Evolutionary conservation across 495 filamentous ascomycete genomes (phyloP), one percentile per base, ranked within the genome.

Genomic region (Penicillium alfredii): DNA sequence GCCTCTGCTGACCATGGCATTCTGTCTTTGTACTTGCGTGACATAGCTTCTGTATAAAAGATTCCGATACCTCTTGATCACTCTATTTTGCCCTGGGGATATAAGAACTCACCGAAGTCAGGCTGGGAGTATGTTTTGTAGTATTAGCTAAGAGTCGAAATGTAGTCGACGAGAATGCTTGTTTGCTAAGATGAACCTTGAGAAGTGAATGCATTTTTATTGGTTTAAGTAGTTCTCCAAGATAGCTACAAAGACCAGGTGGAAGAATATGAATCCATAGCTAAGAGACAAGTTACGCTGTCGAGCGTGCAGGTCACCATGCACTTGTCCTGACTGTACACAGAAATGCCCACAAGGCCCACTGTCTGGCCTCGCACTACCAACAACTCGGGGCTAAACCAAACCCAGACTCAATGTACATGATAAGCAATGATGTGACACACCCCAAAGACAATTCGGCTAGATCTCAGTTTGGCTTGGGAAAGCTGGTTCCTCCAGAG

Each of bases 11-110:
- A 35, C 42, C 51, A 29, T 44, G 39, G 47, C 47, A 55, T 56
- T 19, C 43, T 35, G 48, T 45, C 42, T 45, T 51, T 30, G 25
- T 38, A 28, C 35, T 23, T 47, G 42, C 55, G 55, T 56, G 48
- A 56, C 43, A 58, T 56, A 55, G 52, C 49, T 45, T 47, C 27
- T 58, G 52, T 56, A 58, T 51, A 49, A 53, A 56, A 50, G 38
- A 41, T 47, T 41, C 31, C 27, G 31, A 48, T 48, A 44, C 40
- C 44, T 47, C 17, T 44, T 44, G 23, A 35, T 35, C 29, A 9
- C 12, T 29, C 26, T 10, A 4, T n/a, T n/a, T n/a, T n/a, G n/a
- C n/a, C n/a, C n/a, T n/a, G n/a, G n/a, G n/a, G n/a, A n/a, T n/a
- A n/a, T n/a, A n/a, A n/a, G n/a, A n/a, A n/a, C n/a, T n/a, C n/a